Base-by-base conservation (phyloP, 164 flowering plant genomes). In the Liriodendron chinense region DNA sequence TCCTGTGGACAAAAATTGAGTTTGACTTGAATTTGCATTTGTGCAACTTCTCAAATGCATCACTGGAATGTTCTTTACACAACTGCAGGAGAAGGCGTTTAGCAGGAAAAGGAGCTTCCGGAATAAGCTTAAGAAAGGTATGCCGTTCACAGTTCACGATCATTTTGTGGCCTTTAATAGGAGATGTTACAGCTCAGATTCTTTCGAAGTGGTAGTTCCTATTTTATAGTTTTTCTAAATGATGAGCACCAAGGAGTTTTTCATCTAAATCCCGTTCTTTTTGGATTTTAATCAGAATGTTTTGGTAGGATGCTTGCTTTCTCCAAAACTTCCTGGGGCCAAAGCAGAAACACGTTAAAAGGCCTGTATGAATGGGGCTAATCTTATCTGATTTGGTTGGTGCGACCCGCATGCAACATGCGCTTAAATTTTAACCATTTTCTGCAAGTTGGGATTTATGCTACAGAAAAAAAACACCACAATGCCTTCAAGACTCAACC, bases 51-150 rank as follows among this genome's bases (percentile, higher is more conserved):
- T 26, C 12, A 1, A 14, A 26, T 67, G 2, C n/a, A 64, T 26
- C 1, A 65, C 10, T 12, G 13, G 1, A 7, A 25, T 23, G 12
- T 28, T 67, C 50, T 75, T 23, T 76, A 21, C 43, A 34, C 72
- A 72, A 56, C 28, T 87, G 74, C 92, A 96, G 99, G 99, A 96
- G 77, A 84, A 84, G 22, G 96, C 97, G 74, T 96, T 96, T 78
- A 96, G 98, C 85, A 87, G 98, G 80, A 94, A 96, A 79, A 88
- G 98, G 79, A 84, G 97, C 78, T 94, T 96, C 84, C 84, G 98
- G 3, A 94, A 94, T 74, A 96, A 94, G 84, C 81, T 96, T 21
- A 96, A 94, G 83, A 96, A 94, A 72, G 75, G 75, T 72, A 47
- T 47, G 47, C 28, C 21, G n/a, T 20, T 3, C 24, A n/a, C n/a